Conservation (phyloP, 1,284 basidiomycete species). For the Ustilago bromivora region DNA sequence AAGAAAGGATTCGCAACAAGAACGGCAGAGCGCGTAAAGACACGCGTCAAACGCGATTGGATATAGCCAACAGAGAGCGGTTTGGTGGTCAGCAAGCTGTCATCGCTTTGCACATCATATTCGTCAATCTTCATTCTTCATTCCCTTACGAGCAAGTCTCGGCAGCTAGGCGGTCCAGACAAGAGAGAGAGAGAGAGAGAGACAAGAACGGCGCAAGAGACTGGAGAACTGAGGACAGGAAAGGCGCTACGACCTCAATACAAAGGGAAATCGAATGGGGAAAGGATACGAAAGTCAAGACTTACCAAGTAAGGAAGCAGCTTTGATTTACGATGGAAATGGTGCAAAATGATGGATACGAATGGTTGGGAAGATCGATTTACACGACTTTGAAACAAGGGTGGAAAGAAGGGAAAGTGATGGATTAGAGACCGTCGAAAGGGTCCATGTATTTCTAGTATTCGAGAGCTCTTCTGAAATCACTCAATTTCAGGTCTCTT, state of each 20-base stretch:
- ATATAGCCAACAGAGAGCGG: neutral
- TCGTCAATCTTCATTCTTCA: neutral
- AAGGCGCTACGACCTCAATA: neutral
- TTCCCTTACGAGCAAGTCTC: neutral
- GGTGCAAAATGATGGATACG: conserved; percentile 7
- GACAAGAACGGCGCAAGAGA: neutral
- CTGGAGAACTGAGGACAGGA: neutral
- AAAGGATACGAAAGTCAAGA: neutral
- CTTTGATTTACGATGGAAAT: conserved; percentile 6
- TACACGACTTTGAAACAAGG: conserved; percentile 15
- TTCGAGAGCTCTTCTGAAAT: conserved; percentile 7
- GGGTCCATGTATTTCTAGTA: conserved; percentile 19
- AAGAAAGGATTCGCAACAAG: neutral
- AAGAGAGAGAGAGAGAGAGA: neutral
- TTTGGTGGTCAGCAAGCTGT: neutral
- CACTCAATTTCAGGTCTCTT: neutral
- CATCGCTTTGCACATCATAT: neutral
- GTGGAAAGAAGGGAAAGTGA: conserved; percentile 28
- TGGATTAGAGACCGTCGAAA: conserved; percentile 18
- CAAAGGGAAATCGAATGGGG: neutral
- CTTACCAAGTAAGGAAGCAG: conserved; percentile 9
- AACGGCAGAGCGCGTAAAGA: conserved; percentile 1
- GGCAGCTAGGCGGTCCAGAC: neutral
- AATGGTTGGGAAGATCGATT: neutral
- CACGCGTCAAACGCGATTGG: conserved; percentile 3